These are phyloP conservation scores for Cyberlindnera maritima DNA, from an alignment of 805 yeast species.

Conservation along the genomic window DNA sequence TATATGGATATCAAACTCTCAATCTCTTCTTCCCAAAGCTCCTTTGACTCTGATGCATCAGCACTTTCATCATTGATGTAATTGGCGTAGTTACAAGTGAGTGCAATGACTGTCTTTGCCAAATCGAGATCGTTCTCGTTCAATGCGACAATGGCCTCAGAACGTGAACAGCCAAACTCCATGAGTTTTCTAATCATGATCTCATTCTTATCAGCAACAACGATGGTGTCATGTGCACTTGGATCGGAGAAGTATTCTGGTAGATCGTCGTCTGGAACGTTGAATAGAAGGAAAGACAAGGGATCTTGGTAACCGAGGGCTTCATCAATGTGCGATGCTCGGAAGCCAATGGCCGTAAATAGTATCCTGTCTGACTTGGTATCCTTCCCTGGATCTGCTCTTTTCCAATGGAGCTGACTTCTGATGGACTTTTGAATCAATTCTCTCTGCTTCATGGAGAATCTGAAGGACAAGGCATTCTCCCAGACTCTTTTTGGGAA, in stretches of 20 bases:
- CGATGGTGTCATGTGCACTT: constrained; percentile 48
- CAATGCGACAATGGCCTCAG: constrained; percentile 53
- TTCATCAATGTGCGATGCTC: constrained; percentile 66
- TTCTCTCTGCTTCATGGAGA: constrained; percentile 60
- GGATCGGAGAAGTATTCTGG: constrained; percentile 60
- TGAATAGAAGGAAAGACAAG: constrained; percentile 58
- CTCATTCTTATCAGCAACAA: constrained; percentile 49
- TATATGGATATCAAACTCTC: constrained; percentile 65
- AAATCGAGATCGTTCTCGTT: constrained; percentile 43
- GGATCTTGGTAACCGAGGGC: constrained; percentile 58
- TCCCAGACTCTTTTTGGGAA: constrained; percentile 65
- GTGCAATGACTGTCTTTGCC: constrained; percentile 44
- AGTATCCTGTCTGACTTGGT: constrained; percentile 7
- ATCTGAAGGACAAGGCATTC: constrained; percentile 61
- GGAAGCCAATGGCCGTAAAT: constrained; percentile 59
- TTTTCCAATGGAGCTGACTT: constrained; percentile 54
- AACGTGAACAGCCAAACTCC: constrained; percentile 69
- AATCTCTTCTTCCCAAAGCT: constrained; percentile 72
- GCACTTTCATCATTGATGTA: constrained; percentile 14
- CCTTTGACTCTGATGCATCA: constrained; percentile 23
- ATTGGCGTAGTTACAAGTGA: constrained; percentile 40
- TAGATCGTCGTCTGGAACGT: constrained; percentile 91
- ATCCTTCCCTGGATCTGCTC: background rate
- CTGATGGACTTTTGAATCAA: constrained; percentile 61
- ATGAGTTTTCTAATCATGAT: constrained; percentile 52